Evolutionary conservation across 2,329 filamentous ascomycete species (phyloP).

Genomic region (Lizonia empirigonia): DNA sequence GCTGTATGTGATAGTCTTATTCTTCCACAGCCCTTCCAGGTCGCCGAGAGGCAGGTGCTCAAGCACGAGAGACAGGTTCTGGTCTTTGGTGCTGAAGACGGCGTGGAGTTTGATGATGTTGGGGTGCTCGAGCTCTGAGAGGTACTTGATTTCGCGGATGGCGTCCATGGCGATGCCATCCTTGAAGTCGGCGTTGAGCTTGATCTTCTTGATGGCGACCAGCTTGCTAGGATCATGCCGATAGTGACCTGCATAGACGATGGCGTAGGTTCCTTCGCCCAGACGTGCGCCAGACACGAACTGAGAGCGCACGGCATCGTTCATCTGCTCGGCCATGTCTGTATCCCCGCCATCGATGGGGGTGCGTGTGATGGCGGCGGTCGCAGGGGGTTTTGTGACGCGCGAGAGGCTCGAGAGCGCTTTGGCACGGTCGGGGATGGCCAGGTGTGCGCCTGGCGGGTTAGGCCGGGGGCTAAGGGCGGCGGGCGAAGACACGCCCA

Average conservation of each 20-base stretch:
- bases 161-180: conserved; percentile 95
- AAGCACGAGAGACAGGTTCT: conserved; percentile 94
- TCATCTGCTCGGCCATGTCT: conserved; percentile 56
- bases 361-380: conserved; percentile 21
- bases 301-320: conserved; percentile 69
- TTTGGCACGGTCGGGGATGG: conserved; percentile 35
- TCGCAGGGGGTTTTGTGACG: conserved; percentile 24
- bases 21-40: conserved; percentile 83
- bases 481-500: conserved; percentile 33
- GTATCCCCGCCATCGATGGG: conserved; percentile 29
- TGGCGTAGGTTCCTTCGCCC: conserved; percentile 95
- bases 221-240: conserved; percentile 71
- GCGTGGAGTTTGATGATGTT: conserved; percentile 93
- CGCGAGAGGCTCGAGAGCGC: conserved; percentile 42
- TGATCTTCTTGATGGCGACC: conserved; percentile 94
- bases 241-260: conserved; percentile 88
- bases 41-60: conserved; percentile 94
- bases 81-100: conserved; percentile 94
- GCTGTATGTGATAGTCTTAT: conserved; percentile 81
- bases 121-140: conserved; percentile 91
- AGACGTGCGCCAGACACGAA: conserved; percentile 93
- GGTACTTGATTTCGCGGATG: conserved; percentile 91
- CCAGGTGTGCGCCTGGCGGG: conserved; percentile 23
- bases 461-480: conserved; percentile 38
- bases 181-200: conserved; percentile 80